Evolutionary conservation across 73 alveolate species (phyloP).

Genomic region (Paramecium pentaurelia): DNA sequence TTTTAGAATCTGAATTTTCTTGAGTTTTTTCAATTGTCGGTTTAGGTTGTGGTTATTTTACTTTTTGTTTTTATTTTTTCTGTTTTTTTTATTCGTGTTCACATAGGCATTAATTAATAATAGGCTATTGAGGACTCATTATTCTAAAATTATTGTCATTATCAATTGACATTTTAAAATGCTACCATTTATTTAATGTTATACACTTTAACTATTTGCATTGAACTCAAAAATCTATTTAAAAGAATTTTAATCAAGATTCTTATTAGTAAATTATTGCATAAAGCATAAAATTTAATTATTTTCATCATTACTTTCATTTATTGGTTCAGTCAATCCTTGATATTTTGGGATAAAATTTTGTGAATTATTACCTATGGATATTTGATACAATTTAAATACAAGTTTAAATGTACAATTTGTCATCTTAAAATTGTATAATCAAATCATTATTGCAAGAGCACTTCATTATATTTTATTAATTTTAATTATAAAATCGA

Average conservation of each 20-base stretch:
- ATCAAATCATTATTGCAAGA: not conserved
- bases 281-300: not conserved
- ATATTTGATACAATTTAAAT: not conserved
- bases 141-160: not conserved
- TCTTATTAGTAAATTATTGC: not conserved
- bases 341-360: not conserved
- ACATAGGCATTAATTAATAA: not conserved
- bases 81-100: not conserved
- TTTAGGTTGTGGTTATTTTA: not conserved
- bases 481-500: not conserved
- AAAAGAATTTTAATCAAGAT: not conserved
- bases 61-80: not conserved
- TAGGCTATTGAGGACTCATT: not conserved
- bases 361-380: not conserved
- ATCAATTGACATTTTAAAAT: not conserved
- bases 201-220: not conserved
- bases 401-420: not conserved
- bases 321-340: not conserved
- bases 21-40: not conserved
- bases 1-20: not conserved
- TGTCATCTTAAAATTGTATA: not conserved
- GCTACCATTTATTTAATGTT: not conserved
- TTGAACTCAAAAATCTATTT: not conserved
- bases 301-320: not conserved
- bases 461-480: not conserved